These are phyloP conservation scores for Cruciata laevipes DNA, from an alignment of 257 asterid species.

Conservation along the genomic window DNA sequence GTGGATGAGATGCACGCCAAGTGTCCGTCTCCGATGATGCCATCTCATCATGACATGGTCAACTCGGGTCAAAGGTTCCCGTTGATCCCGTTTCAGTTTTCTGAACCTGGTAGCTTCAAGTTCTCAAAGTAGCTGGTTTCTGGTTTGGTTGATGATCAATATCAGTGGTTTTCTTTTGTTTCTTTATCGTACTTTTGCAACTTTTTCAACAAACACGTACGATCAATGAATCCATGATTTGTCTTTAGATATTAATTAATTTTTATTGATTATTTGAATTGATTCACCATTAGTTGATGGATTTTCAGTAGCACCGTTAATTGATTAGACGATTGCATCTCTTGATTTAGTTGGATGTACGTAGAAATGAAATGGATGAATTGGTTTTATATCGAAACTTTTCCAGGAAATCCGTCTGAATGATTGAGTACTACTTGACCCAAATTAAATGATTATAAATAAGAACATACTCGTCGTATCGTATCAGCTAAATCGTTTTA, in stretches of 20 bases:
- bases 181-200: neutral
- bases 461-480: too few species aligned
- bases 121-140: conserved; percentile 9
- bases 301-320: neutral
- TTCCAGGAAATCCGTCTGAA: too few species aligned
- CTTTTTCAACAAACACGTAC: neutral
- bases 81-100: conserved; percentile 16
- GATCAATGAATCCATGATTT: neutral
- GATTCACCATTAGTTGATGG: neutral
- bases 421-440: too few species aligned
- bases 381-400: too few species aligned
- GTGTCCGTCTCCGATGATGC: conserved; percentile 21
- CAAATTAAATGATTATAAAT: too few species aligned
- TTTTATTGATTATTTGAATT: neutral
- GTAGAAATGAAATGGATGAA: too few species aligned
- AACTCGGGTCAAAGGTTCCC: conserved; percentile 32
- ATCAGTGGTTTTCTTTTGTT: neutral
- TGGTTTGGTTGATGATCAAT: neutral
- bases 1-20: conserved; percentile 34
- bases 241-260: neutral
- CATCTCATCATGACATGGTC: conserved; percentile 20
- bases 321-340: neutral
- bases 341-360: too few species aligned
- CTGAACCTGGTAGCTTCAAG: conserved; percentile 17
- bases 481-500: too few species aligned